Evolutionary conservation across 495 filamentous ascomycete genomes (phyloP).

Genomic region (Beverwykella pulmonaria): DNA sequence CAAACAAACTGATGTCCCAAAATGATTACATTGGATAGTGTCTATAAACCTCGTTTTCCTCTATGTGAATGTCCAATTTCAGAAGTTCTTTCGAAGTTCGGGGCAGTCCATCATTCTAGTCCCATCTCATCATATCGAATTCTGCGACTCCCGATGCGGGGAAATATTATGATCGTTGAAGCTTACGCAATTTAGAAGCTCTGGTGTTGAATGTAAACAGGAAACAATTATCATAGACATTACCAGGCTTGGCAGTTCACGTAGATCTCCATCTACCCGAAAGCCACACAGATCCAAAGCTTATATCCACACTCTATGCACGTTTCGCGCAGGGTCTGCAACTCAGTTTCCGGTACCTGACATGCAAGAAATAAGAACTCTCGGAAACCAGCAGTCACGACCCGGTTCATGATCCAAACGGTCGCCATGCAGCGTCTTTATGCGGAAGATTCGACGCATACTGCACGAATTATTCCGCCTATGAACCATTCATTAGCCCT

Average conservation of each 20-base stretch:
- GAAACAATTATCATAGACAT: no score
- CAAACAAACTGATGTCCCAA: no score
- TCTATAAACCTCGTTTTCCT: no score
- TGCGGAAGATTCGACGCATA: not conserved
- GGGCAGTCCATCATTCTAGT: no score
- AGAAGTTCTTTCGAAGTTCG: no score
- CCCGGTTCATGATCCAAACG: not conserved
- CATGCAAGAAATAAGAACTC: not conserved
- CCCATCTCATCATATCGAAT: no score
- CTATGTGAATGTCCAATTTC: no score
- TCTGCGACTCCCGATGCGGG: no score
- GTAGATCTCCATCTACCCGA: not conserved
- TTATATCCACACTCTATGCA: not conserved
- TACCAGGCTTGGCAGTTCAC: not conserved
- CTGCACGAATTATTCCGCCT: constrained; percentile 12
- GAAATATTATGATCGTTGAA: no score
- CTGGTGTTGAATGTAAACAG: no score
- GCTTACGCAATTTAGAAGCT: no score
- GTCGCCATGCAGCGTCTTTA: not conserved
- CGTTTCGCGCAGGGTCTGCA: not conserved
- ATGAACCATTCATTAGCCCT: constrained; percentile 5
- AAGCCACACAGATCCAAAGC: not conserved
- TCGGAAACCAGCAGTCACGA: not conserved
- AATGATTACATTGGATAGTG: no score
- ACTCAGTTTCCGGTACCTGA: not conserved